Evolutionary conservation across 2,329 filamentous ascomycete species (phyloP), one percentile per base, ranked within the genome.

Genomic region (Aspergillus sp.): DNA sequence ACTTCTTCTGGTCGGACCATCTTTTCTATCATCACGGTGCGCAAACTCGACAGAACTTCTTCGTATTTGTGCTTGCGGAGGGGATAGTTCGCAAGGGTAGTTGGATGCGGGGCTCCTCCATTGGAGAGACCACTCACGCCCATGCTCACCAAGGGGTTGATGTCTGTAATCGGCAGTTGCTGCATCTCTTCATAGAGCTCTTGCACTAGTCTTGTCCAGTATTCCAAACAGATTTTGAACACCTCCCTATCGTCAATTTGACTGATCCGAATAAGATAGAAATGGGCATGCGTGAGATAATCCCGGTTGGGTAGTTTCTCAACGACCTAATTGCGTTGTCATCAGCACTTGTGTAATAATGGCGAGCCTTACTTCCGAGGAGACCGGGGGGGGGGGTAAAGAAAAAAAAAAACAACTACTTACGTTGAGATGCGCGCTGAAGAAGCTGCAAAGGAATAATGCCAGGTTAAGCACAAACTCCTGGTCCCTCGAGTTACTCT

Each of bases 111-210:
- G 2, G 92, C 93, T 44, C 93, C 93, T 53, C 89, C 88, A 59
- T 90, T 90, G 17, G 89, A 84, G 55, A 93, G 79, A 48, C 87
- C 85, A 62, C 83, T 80, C 26, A 88, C 83, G 13, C 88, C 86
- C 80, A 96, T 89, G 68, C 86, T 89, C 68, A 96, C 84, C 17
- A 99, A 83, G 11, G 95, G 92, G 73, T 96, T 97, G 68, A 95
- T 82, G 67, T 99, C 95, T 52, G 90, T 92, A 65, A 98, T 90
- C 7, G 95, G 96, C 3, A 98, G 86, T 62, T 92, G 86, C 76
- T 99, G 95, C 93, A 98, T 97, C 80, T 99, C 95, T 73, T 99
- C 95, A 73, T 98, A 99, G 20, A 99, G 84, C 76, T 98, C 95
- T 70, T 96, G 93, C 6, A 99, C 96, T 50, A 98, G 84, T 78